A percentile compares a stretch with the other conserved stretches of the same genome.
These are phyloP conservation scores for Candida sojae DNA, from an alignment of 1,139 yeast species.

Conservation along the genomic window DNA sequence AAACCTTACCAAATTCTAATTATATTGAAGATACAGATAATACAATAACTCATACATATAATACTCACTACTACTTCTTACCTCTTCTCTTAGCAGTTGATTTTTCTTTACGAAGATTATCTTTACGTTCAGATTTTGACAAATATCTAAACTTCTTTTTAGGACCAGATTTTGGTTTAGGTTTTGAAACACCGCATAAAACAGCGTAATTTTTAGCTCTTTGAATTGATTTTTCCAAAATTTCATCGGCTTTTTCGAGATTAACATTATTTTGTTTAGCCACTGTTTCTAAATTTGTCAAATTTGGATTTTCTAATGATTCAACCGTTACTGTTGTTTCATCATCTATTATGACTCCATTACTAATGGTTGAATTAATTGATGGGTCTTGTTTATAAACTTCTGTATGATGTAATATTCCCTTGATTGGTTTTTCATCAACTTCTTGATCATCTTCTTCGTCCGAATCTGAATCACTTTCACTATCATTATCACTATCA, in stretches of 20 bases:
- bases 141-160: slow-evolving; percentile 88
- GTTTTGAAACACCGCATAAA: slow-evolving; percentile 53
- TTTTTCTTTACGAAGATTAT: slow-evolving; percentile 62
- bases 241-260: slow-evolving; percentile 57
- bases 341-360: slow-evolving; percentile 40
- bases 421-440: slow-evolving; percentile 25
- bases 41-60: neutral
- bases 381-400: slow-evolving; percentile 43
- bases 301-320: slow-evolving; percentile 47
- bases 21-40: too few relatives aligned
- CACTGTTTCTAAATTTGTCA: slow-evolving; percentile 40
- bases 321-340: slow-evolving; percentile 56
- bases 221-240: slow-evolving; percentile 63
- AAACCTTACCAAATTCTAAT: too few relatives aligned
- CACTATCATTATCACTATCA: slow-evolving; percentile 6
- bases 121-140: slow-evolving; percentile 74
- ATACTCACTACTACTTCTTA: slow-evolving; percentile 6
- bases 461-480: slow-evolving; percentile 4
- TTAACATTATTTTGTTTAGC: slow-evolving; percentile 69
- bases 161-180: slow-evolving; percentile 16
- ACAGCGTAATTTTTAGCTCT: slow-evolving; percentile 76
- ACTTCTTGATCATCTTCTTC: slow-evolving; percentile 15
- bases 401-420: slow-evolving; percentile 43
- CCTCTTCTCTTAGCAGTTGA: slow-evolving; percentile 20
- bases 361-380: slow-evolving; percentile 50